Base-by-base conservation (phyloP, 2,329 filamentous ascomycete species). In the Talaromyces sp. region DNA sequence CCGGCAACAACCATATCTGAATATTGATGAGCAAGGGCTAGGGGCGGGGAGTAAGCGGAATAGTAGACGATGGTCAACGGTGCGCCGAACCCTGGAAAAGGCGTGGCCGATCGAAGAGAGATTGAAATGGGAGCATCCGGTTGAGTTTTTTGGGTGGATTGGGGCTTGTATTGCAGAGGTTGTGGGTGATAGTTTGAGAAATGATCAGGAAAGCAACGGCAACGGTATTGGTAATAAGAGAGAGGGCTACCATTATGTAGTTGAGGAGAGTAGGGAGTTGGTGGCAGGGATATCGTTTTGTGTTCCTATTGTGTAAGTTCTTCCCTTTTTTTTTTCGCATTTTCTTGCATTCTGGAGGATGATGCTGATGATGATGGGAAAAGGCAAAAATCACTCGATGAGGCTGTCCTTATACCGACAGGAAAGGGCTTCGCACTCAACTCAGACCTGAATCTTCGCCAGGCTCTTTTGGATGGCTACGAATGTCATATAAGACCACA, bases 91-190 rank as follows among this genome's bases (percentile, higher is more conserved):
- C 5, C 78, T 91, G 63, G 90, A 93, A 74, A 88, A 84, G 68
- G 86, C 86, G 62, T 93, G 90, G 90, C 86, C 89, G 8, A 93
- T 93, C 70, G 85, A 85, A 57, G 87, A 92, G 49, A 86, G 89
- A 63, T 78, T 93, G 68, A 92, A 92, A 73, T 86, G 85, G 69
- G 86, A 91, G 70, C 87, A 91, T 65, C 85, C 89, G 1, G 85
- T 89, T 63, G 86, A 86, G 31, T 80, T 93, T 1, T 93, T 93
- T 73, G 78, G 82, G 17, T 93, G 90, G 90, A 90, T 93, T 68
- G 90, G 90, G 41, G 81, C 84, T 69, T 89, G 88, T 70, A 90
- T 93, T 68, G 89, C 88, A 11, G 82, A 89, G 63, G 89, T 93
- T 1, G 86, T 93, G n/a, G 78, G 77, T 39, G 83, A 87, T 66